These are phyloP conservation scores for Populus euphratica DNA, from an alignment of 345 rosid species.

Conservation along the genomic window DNA sequence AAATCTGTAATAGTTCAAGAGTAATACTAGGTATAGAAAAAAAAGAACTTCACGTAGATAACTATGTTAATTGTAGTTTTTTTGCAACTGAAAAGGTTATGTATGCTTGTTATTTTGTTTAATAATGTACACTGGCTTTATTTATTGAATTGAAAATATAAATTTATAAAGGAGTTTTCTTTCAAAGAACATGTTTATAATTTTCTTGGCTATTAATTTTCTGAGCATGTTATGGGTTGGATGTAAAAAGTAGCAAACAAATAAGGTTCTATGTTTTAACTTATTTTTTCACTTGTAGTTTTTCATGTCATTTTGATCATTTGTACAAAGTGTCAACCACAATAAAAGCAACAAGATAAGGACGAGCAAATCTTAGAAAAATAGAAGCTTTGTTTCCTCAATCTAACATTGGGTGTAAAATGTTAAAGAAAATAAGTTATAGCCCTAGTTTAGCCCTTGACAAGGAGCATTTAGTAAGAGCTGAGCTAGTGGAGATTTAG, in stretches of 20 bases:
- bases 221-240: not conserved
- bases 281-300: not conserved
- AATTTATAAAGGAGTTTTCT: too few species aligned
- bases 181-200: too few species aligned
- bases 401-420: constrained; percentile 80
- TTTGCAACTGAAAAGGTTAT: too few species aligned
- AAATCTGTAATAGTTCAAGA: too few species aligned
- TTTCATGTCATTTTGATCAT: not conserved
- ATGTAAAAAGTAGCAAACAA: not conserved
- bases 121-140: too few species aligned
- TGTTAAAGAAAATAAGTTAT: constrained; percentile 92
- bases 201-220: too few species aligned
- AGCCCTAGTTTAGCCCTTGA: constrained; percentile 84
- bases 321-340: constrained; percentile 36
- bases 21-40: too few species aligned
- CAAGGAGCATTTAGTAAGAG: constrained; percentile 65
- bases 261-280: not conserved
- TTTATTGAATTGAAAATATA: too few species aligned
- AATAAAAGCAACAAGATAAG: constrained; percentile 60
- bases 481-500: constrained; percentile 72
- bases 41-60: too few species aligned
- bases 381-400: constrained; percentile 77
- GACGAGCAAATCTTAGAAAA: constrained; percentile 61
- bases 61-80: too few species aligned
- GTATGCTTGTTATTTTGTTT: too few species aligned